Conservation (phyloP, 2,329 filamentous ascomycete genomes). For the Leptographium procerum region DNA sequence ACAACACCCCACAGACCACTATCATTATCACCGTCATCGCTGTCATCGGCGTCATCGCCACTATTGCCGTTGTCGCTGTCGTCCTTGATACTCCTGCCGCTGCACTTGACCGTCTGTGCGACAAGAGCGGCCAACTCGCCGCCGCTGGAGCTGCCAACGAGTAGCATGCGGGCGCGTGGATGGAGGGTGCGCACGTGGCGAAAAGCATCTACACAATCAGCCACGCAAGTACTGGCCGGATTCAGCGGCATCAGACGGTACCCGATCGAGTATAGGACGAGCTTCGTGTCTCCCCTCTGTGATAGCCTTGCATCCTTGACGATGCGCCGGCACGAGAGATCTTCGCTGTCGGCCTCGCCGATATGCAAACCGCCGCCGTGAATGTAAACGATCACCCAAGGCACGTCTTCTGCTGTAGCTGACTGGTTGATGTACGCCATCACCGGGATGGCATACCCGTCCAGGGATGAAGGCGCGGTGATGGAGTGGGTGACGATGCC, state of each 20-base stretch:
- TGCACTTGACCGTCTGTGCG: conserved; percentile 21
- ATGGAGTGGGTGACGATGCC: conserved; percentile 20
- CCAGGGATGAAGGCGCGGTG: conserved; percentile 21
- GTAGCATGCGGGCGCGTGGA: conserved; percentile 16
- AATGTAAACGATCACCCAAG: conserved; percentile 29
- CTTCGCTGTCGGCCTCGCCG: conserved; percentile 37
- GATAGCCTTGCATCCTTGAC: conserved; percentile 18
- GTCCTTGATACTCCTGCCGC: too few species aligned
- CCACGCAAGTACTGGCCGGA: conserved; percentile 27
- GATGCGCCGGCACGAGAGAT: conserved; percentile 33
- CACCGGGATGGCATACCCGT: conserved; percentile 25
- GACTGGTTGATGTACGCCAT: conserved; percentile 18
- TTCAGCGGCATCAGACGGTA: conserved; percentile 33
- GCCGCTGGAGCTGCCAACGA: conserved; percentile 35
- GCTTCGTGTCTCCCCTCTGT: neutral
- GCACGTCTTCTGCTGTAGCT: neutral
- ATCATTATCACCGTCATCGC: neutral
- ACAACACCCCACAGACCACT: conserved; percentile 25
- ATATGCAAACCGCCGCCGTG: conserved; percentile 37
- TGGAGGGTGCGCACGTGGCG: conserved; percentile 12
- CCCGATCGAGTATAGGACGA: conserved; percentile 30
- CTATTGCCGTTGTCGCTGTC: neutral
- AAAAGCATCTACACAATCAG: conserved; percentile 30
- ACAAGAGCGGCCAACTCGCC: conserved; percentile 35
- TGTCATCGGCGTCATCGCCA: neutral